Evolutionary conservation across 192 early-diverging fungal species (phyloP).

Genomic region (Podila minutissima): DNA sequence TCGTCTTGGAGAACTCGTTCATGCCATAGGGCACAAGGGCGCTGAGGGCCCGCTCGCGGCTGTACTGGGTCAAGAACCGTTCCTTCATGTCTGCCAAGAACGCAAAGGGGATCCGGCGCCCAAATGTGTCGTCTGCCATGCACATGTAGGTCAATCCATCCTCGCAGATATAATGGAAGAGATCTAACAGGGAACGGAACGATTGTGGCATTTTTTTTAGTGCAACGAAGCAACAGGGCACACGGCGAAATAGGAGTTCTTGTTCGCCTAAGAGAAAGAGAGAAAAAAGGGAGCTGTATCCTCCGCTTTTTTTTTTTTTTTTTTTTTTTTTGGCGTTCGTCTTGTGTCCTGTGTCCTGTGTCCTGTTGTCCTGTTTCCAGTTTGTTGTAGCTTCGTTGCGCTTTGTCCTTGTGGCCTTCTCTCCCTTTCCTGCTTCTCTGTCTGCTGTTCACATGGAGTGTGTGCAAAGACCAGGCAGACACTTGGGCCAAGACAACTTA

Average conservation of each 20-base stretch:
- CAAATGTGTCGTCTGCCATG: conserved; percentile 78
- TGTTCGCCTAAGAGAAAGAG: not conserved
- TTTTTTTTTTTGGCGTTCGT: too few relatives aligned
- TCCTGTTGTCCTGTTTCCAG: not conserved
- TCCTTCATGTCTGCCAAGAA: conserved; percentile 87
- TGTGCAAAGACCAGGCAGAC: not conserved
- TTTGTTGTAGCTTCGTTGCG: not conserved
- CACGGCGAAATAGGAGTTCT: not conserved
- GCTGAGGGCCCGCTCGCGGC: conserved; percentile 59
- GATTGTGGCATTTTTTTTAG: not conserved
- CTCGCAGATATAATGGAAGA: conserved; percentile 91
- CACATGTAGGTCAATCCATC: conserved; percentile 87
- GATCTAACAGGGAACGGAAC: conserved; percentile 64
- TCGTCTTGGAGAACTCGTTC: conserved; percentile 82
- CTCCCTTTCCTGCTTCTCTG: not conserved
- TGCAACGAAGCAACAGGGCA: not conserved
- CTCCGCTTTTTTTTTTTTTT: conserved; percentile 10
- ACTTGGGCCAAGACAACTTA: not conserved
- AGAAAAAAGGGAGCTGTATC: not conserved
- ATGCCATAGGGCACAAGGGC: conserved; percentile 76
- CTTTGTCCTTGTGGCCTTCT: too few relatives aligned
- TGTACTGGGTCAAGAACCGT: conserved; percentile 66
- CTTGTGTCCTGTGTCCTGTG: not conserved
- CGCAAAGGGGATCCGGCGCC: conserved; percentile 87
- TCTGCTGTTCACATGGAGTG: not conserved